Percentiles rank a stretch among this genome's conserved stretches.
Conservation (phyloP, 2,329 filamentous ascomycete genomes). For the Ustulina deusta region DNA sequence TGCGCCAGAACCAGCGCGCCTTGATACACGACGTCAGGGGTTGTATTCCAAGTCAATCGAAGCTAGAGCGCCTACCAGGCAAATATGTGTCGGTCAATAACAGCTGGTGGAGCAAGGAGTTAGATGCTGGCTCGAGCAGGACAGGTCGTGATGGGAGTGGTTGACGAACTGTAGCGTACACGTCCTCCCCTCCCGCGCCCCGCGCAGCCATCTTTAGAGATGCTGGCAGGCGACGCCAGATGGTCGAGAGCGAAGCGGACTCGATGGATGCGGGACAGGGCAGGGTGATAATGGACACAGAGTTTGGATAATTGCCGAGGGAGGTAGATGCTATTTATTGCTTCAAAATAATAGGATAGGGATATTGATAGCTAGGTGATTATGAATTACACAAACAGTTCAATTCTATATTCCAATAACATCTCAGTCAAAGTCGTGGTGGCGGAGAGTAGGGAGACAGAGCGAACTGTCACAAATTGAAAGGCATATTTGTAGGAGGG, state of each 20-base stretch:
- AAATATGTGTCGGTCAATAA: constrained; percentile 93
- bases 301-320: neutral
- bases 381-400: neutral
- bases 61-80: constrained; percentile 73
- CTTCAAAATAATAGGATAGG: neutral
- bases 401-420: neutral
- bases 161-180: constrained; percentile 68
- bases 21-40: constrained; percentile 54
- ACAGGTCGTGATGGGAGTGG: neutral
- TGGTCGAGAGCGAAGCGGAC: neutral
- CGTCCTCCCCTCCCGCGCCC: constrained; percentile 57
- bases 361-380: neutral
- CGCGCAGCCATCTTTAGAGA: constrained; percentile 47
- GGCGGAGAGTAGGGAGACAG: neutral
- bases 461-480: neutral
- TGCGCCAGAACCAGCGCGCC: constrained; percentile 94
- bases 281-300: neutral
- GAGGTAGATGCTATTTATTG: neutral
- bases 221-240: constrained; percentile 33
- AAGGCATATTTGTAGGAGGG: neutral
- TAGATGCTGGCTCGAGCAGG: constrained; percentile 32
- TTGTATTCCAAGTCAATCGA: constrained; percentile 30
- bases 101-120: constrained; percentile 69
- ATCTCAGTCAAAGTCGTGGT: neutral
- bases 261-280: neutral